A percentile compares a stretch with the other conserved stretches of the same genome.
Evolutionary conservation across 305 asterid genomes (phyloP).

Genomic region (Rubia tinctorum): DNA sequence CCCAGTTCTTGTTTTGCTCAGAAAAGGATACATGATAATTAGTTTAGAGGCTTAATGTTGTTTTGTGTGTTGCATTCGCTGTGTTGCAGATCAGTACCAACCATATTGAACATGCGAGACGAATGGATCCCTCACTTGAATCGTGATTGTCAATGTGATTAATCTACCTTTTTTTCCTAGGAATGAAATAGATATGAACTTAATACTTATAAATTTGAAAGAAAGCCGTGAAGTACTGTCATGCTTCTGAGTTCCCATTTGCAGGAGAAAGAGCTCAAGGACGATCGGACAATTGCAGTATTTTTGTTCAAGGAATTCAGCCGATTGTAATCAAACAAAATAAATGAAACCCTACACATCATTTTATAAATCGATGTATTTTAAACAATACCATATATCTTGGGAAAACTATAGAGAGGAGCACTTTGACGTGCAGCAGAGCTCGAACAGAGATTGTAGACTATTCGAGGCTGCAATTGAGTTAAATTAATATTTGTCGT

Average conservation of each 20-base stretch:
- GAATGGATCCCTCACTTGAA: not conserved
- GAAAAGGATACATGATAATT: not conserved
- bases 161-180: too few species aligned
- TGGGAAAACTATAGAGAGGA: too few species aligned
- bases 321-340: too few species aligned
- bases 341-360: too few species aligned
- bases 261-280: not conserved
- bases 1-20: not conserved
- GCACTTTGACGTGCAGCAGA: too few species aligned
- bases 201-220: not conserved
- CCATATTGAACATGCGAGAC: not conserved
- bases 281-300: not conserved
- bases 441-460: too few species aligned
- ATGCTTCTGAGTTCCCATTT: not conserved
- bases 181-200: too few species aligned
- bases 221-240: not conserved
- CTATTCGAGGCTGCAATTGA: too few species aligned
- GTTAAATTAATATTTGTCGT: too few species aligned
- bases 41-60: not conserved
- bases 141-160: not conserved
- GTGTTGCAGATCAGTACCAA: not conserved
- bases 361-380: too few species aligned
- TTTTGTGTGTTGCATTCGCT: not conserved
- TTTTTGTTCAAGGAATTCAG: too few species aligned
- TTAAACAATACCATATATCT: too few species aligned